Evolutionary conservation across 2,329 filamentous ascomycete species (phyloP), one percentile per base, ranked within the genome.

Genomic region (Didymella pomorum): DNA sequence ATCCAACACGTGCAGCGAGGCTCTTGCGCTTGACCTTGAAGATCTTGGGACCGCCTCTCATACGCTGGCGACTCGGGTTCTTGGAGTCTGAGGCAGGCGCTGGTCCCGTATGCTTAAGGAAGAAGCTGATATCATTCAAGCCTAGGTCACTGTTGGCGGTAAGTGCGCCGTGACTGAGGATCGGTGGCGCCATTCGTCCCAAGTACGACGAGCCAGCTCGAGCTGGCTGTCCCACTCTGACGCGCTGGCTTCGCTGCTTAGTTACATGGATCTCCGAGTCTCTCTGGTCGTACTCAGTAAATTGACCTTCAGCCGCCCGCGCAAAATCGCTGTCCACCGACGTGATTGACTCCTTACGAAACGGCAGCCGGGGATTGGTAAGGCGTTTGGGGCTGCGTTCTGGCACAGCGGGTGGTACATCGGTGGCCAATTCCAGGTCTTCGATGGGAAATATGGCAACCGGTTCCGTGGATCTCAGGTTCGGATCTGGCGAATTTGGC

Each of bases 161-260:
- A 29, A 74, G 63, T n/a, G 71, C 67, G 26, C 67, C 66, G 26
- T 76, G 71, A 26, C 68, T 64, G 21, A 71, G 67, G n/a, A 76
- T 74, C 9, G 69, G 71, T 46, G 73, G 73, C 25, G 73, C 73
- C 58, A 73, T 63, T 35, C 67, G 60, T 44, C 70, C 69, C 20
- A 67, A 41, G 18, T 59, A 61, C 3, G 67, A 54, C n/a, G 65
- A 67, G 10, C 62, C 69, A 23, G 60, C 60, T 50, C 50, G 58
- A 5, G 60, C 63, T 43, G 67, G 52, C 23, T 67, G 64, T 57
- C 54, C 60, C 21, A 65, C 48, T 12, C 39, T 55, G 16, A 31
- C 26, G 42, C 46, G 44, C 48, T 46, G 48, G 11, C 28, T 45
- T 25, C 63, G 60, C 50, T 66, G 52, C 44, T 65, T 62, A 16